These are phyloP conservation scores for Xylaria scruposa DNA, from an alignment of 495 filamentous ascomycete genomes.

Conservation along the genomic window DNA sequence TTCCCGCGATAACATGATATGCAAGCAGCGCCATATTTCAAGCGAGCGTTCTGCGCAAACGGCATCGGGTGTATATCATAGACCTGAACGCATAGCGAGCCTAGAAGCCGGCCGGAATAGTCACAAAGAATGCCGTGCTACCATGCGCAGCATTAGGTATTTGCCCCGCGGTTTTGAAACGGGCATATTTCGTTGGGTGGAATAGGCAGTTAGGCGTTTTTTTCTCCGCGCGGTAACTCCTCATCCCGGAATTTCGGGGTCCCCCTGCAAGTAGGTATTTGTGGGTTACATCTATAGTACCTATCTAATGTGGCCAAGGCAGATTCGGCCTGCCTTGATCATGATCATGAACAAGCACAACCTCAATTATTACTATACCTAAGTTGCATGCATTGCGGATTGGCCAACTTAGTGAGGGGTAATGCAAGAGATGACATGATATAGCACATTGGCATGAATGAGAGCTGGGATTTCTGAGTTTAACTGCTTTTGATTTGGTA, in stretches of 20 bases:
- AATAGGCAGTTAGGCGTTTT: neutral
- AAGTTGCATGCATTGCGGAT: neutral
- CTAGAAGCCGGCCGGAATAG: neutral
- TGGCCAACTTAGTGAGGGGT: neutral
- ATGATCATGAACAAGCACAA: neutral
- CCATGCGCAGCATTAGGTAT: neutral
- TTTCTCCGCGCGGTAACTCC: constrained; percentile 1
- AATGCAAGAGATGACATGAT: neutral
- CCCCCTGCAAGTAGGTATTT: neutral
- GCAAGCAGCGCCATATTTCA: neutral
- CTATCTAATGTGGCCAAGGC: neutral
- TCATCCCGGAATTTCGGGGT: constrained; percentile 6
- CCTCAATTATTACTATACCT: neutral
- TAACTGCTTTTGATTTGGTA: neutral
- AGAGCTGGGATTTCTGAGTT: neutral
- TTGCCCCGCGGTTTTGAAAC: constrained; percentile 15
- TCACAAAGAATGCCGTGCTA: neutral
- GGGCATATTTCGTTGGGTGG: neutral
- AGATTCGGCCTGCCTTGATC: too few species aligned
- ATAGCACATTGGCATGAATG: neutral
- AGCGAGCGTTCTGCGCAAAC: neutral
- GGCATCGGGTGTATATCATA: neutral
- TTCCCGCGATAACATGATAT: neutral
- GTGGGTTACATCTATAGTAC: neutral
- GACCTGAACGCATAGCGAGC: neutral